Base-by-base conservation (phyloP, 2,329 filamentous ascomycete species). In the Zasmidium angulare region DNA sequence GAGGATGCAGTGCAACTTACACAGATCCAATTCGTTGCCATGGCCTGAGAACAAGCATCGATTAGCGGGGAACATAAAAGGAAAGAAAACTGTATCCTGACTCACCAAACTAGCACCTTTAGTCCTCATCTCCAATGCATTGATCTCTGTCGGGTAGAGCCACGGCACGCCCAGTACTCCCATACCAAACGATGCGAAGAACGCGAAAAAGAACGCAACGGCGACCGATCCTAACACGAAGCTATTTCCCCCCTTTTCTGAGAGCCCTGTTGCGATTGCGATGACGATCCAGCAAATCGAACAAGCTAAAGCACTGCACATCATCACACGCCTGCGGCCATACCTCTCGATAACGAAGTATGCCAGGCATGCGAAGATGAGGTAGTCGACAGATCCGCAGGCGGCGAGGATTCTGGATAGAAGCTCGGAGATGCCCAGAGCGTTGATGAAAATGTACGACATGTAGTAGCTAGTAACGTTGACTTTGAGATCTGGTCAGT, bases 21-120 rank as follows among this genome's bases (percentile, higher is more conserved):
- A 49, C 61, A 65, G 26, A 68, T 83, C 82, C 83, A 85, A 73
- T 85, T 85, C 10, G 78, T 79, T 3, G 77, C 77, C 0, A 80
- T 81, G 0, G 77, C 76, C 26, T 29, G 11, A 6, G 11, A 29
- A 29, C 6, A 29, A 11, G 26, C 26, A 6, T 11, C 6, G 26
- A 11, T 29, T 11, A 29, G 26, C 26, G 26, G n/a, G n/a, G n/a
- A n/a, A n/a, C n/a, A n/a, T n/a, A 29, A 29, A 6, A 29, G 26
- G 4, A 6, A 4, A 29, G 26, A 29, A 29, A 29, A 29, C 4
- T 29, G 4, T 29, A n/a, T n/a, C n/a, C n/a, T n/a, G n/a, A 29
- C 26, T 29, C 26, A 29, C 26, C 31, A 70, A 49, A 23, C 60
- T 63, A 1, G 65, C 66, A 1, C 66, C 67, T 49, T 69, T 70